Evolutionary conservation across 345 rosid genomes (phyloP).

Genomic region (Rhizophora mangle): DNA sequence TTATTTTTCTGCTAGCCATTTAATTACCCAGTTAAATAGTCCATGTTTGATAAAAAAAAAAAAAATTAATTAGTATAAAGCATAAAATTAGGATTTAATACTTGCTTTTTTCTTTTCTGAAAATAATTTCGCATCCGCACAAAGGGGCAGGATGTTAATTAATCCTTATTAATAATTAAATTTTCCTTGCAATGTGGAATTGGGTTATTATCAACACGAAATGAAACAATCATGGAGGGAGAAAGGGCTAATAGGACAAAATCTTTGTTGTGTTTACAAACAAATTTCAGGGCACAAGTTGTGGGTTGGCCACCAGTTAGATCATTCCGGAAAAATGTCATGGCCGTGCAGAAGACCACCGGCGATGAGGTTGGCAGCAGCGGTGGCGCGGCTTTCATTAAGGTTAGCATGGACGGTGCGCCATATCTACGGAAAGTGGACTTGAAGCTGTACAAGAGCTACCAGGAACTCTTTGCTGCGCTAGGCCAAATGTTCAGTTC

Average conservation of each 20-base stretch:
- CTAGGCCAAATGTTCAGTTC: conserved; percentile 81
- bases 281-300: conserved; percentile 61
- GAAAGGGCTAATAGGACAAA: background rate
- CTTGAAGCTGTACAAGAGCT: conserved; percentile 67
- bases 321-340: conserved; percentile 62
- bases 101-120: too few relatives aligned
- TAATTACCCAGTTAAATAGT: too few relatives aligned
- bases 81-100: too few relatives aligned
- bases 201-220: too few relatives aligned
- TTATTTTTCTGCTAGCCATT: too few relatives aligned
- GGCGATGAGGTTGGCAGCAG: conserved; percentile 31
- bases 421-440: conserved; percentile 81
- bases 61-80: too few relatives aligned
- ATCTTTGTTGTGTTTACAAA: background rate
- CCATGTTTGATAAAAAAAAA: too few relatives aligned
- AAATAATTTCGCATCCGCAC: too few relatives aligned
- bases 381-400: conserved; percentile 49
- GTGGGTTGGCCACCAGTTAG: conserved; percentile 93
- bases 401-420: conserved; percentile 93
- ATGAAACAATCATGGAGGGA: background rate
- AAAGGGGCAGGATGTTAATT: too few relatives aligned
- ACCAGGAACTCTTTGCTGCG: conserved; percentile 66
- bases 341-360: conserved; percentile 54
- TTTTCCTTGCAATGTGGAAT: too few relatives aligned
- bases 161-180: too few relatives aligned